Evolutionary conservation across 1,284 basidiomycete genomes (phyloP).

Genomic region (Melampsora americana): DNA sequence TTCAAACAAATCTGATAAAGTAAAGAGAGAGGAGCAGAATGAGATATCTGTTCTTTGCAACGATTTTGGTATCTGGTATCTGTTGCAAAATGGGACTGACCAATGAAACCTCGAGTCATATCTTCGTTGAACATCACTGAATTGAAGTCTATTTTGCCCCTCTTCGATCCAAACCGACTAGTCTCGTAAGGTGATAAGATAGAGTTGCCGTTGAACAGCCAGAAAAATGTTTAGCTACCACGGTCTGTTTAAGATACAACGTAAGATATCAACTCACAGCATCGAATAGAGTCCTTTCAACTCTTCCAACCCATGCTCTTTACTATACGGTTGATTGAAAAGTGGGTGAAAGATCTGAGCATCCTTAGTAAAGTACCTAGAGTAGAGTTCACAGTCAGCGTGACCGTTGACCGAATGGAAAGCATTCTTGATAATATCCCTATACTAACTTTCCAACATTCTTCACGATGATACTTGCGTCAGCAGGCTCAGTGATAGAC

Average conservation of each 20-base stretch:
- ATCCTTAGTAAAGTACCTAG: conserved; percentile 35
- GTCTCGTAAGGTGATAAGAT: neutral
- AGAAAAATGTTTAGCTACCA: neutral
- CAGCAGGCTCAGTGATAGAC: conserved; percentile 24
- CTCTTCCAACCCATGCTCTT: neutral
- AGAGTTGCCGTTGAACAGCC: neutral
- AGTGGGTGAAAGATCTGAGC: conserved; percentile 25
- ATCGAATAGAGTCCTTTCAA: conserved; percentile 11
- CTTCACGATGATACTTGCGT: conserved; percentile 6
- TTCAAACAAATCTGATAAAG: conserved; percentile 2
- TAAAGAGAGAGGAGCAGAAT: neutral
- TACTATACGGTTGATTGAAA: conserved; percentile 20
- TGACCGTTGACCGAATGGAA: no score
- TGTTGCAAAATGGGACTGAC: neutral
- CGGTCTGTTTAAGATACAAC: neutral
- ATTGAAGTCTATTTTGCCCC: conserved; percentile 25
- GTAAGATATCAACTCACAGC: conserved; percentile 9
- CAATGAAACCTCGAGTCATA: conserved; percentile 17
- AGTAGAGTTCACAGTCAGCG: neutral
- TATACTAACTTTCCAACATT: conserved; percentile 32
- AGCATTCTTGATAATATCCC: no score
- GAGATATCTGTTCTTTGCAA: neutral
- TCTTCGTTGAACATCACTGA: conserved; percentile 42
- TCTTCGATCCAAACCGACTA: neutral
- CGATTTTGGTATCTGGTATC: neutral